Conservation (phyloP, 2,329 filamentous ascomycete genomes). For the Colletotrichum plurivorum region DNA sequence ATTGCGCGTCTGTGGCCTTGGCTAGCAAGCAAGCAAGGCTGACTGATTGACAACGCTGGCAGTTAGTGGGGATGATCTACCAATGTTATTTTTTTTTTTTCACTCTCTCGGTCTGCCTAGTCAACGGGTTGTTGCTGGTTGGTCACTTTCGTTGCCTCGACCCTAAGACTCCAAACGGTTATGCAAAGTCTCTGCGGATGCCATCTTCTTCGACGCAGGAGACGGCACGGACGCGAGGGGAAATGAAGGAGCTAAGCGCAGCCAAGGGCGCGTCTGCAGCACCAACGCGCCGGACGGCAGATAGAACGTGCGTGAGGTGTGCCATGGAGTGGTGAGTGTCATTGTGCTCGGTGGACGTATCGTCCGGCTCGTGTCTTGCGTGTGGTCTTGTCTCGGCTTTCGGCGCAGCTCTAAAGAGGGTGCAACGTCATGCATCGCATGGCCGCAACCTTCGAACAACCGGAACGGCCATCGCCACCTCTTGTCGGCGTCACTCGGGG, state of each 20-base stretch:
- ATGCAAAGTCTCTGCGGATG: too few species aligned
- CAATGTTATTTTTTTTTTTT: too few species aligned
- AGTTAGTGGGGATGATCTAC: slow-evolving; percentile 1
- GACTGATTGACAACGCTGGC: slow-evolving; percentile 7
- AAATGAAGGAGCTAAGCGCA: slow-evolving; percentile 4
- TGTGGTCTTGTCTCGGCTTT: slow-evolving; percentile 34
- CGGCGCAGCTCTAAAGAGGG: slow-evolving; percentile 11
- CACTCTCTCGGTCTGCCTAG: too few species aligned
- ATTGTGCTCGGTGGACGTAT: slow-evolving; percentile 21
- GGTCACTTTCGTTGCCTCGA: too few species aligned
- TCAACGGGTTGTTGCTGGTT: too few species aligned
- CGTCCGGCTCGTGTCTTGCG: slow-evolving; percentile 23
- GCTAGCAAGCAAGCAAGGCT: slow-evolving; percentile 30
- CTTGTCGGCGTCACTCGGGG: slow-evolving; percentile 18
- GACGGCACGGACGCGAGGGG: background rate
- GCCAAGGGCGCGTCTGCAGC: slow-evolving; percentile 9
- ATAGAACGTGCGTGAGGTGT: slow-evolving; percentile 18
- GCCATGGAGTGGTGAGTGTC: slow-evolving; percentile 8
- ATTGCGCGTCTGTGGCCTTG: slow-evolving; percentile 42
- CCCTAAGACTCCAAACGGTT: too few species aligned
- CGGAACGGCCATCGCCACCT: slow-evolving; percentile 23
- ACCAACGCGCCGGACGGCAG: slow-evolving; percentile 1
- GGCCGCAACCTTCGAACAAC: slow-evolving; percentile 12
- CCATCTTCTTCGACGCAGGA: too few species aligned
- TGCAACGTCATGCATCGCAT: slow-evolving; percentile 38